Evolutionary conservation across 495 filamentous ascomycete species (phyloP).

Genomic region (Penicillium angulare): DNA sequence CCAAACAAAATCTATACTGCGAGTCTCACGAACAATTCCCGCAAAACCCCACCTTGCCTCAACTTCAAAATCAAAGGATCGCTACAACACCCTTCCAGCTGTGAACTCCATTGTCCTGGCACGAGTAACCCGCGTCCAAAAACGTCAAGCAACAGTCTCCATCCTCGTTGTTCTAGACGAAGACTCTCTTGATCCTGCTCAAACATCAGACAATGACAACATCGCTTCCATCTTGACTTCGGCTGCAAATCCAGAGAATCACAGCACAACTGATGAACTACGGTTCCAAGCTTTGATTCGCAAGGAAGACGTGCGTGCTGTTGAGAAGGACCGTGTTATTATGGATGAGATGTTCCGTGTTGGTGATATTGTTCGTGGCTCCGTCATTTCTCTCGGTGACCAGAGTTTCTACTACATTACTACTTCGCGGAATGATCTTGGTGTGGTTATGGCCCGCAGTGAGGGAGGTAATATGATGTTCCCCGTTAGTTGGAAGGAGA

Average conservation of each 20-base stretch:
- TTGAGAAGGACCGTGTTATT: constrained; percentile 92
- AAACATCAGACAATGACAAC: constrained; percentile 49
- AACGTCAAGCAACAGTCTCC: constrained; percentile 74
- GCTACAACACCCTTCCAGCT: constrained; percentile 72
- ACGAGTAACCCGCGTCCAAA: constrained; percentile 77
- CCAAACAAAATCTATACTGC: constrained; percentile 55
- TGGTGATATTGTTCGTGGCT: constrained; percentile 87
- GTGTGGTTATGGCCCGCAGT: constrained; percentile 90
- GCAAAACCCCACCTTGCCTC: not conserved
- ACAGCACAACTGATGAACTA: constrained; percentile 47
- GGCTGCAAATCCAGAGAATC: constrained; percentile 45
- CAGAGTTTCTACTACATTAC: constrained; percentile 90
- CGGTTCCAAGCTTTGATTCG: constrained; percentile 56
- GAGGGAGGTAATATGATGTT: constrained; percentile 87
- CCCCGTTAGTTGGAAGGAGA: constrained; percentile 93
- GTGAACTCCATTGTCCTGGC: constrained; percentile 80
- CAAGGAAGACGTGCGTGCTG: constrained; percentile 87
- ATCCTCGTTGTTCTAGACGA: constrained; percentile 75
- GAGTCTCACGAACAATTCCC: constrained; percentile 41
- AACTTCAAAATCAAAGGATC: constrained; percentile 19
- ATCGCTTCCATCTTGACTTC: constrained; percentile 44
- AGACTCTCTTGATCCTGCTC: constrained; percentile 34
- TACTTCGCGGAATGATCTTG: constrained; percentile 85
- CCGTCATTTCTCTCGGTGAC: constrained; percentile 89
- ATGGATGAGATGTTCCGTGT: constrained; percentile 89